Base-by-base conservation (phyloP, 768 basidiomycete species). In the Pulveroboletus sp. region DNA sequence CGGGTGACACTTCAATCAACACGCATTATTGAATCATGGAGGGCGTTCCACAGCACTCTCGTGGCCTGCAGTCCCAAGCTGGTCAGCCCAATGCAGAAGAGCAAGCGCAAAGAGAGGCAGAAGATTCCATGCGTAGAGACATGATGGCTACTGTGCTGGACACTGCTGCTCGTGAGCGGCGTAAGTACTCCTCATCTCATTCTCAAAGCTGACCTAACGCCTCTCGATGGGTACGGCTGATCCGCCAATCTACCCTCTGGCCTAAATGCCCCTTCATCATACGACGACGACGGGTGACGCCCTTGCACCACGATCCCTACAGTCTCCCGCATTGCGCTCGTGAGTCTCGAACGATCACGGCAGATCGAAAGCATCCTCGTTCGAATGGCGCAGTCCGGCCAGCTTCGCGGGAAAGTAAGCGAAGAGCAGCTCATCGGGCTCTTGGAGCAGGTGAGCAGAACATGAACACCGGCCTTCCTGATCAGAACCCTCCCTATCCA, bases 311-410 rank as follows among this genome's bases (percentile, higher is more conserved):
- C 41, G 24, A 26, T 43, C n/a, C 24, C 27, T 28, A 6, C 61
- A 95, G 92, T 94, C 49, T 84, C 89, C 9, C 83, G 93, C 43
- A 94, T 95, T 55, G 79, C 85, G 5, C 81, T 95, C 27, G 93
- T 94, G 58, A 87, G 88, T 56, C 85, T 89, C 0, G 82, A 88
- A 36, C 75, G 89, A 63, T 86, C 90, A 15, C 77, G 77, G 54
- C 82, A 91, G 65, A 88, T 95, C 57, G 89, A 93, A 68, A 72
- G 70, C 3, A 81, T 93, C 50, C 73, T 95, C 30, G 57, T 87
- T 36, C 77, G 88, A 36, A 91, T 93, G 87, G 89, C 83, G 8
- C 89, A 91, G 69, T 75, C 79, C 1, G 89, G 92, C 7, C 89
- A 93, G 65, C 66, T 95, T 35, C 77, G 85, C 39, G 85, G 84